Base-by-base conservation (phyloP, 495 filamentous ascomycete species). In the Clohesyomyces aquaticus region DNA sequence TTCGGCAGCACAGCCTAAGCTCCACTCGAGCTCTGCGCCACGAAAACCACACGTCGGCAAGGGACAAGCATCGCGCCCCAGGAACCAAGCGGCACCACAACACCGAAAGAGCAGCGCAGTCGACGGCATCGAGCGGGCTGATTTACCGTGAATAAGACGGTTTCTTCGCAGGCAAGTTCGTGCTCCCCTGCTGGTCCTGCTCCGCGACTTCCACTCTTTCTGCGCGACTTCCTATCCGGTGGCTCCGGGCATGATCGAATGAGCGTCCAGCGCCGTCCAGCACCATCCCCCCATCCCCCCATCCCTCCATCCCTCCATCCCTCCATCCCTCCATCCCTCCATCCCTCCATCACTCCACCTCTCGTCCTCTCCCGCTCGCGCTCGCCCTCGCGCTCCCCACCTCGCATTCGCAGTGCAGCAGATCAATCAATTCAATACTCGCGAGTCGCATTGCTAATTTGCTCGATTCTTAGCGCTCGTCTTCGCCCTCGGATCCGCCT, bases 171-270 rank as follows among this genome's bases (percentile, higher is more conserved):
- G n/a, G n/a, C n/a, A n/a, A 4, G 28, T 4, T 23, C 6, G 16
- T 4, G 35, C 14, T 29, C 49, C 19, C 23, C 32, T 14, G 52
- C 41, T 51, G 35, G n/a, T 18, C 16, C 21, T 51, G 38, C 61
- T 52, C 46, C 50, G 51, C 51, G 11, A 38, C 59, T 48, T 54
- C 62, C n/a, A n/a, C n/a, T n/a, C n/a, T n/a, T n/a, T n/a, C n/a
- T n/a, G n/a, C 62, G 62, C 62, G 38, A 25, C 49, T 59, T 65
- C 62, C 55, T 42, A 59, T 65, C 62, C 62, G 62, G 62, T 38
- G 21, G 18, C 22, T 21, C 16, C 62, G 53, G 62, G 62, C 48
- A n/a, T 14, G 35, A 16, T 65, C 62, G 55, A 59, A 59, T 26
- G 27, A 59, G 6, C 55, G n/a, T 23, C 2, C 51, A 48, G 59